These are phyloP conservation scores for Cyclotella kingstonii DNA, from an alignment of 108 stramenopile species.

Conservation along the genomic window DNA sequence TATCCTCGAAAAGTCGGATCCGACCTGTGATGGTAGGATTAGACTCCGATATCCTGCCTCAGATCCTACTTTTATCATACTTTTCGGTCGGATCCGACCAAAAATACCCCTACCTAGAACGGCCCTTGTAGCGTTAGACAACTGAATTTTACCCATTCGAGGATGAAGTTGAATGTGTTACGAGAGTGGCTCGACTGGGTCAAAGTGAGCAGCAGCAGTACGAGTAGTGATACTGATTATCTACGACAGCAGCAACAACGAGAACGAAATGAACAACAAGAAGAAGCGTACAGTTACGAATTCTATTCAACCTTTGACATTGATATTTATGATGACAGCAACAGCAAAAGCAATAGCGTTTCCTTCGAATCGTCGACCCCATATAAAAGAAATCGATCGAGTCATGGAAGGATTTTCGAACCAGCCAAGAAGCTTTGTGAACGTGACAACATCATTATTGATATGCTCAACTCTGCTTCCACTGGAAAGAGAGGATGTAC, in stretches of 20 bases:
- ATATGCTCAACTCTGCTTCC: slow-evolving; percentile 18
- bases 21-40: too few relatives aligned
- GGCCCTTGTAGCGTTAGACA: not conserved
- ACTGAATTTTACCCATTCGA: not conserved
- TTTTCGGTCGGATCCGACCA: too few relatives aligned
- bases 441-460: slow-evolving; percentile 21
- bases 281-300: not conserved
- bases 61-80: too few relatives aligned
- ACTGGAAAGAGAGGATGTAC: not conserved
- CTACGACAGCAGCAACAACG: too few relatives aligned
- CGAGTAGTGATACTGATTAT: too few relatives aligned
- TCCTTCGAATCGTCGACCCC: not conserved
- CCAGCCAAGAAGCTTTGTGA: slow-evolving; percentile 21
- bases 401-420: not conserved
- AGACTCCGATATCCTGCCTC: too few relatives aligned
- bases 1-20: too few relatives aligned
- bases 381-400: too few relatives aligned
- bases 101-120: too few relatives aligned
- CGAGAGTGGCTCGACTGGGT: slow-evolving; percentile 21
- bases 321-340: not conserved
- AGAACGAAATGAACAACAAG: slow-evolving; percentile 2
- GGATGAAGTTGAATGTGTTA: slow-evolving; percentile 10
- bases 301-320: not conserved
- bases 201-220: too few relatives aligned
- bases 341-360: not conserved